These are phyloP conservation scores for Acanthamoeba royreba DNA, from an alignment of 208 protist species.

Conservation along the genomic window DNA sequence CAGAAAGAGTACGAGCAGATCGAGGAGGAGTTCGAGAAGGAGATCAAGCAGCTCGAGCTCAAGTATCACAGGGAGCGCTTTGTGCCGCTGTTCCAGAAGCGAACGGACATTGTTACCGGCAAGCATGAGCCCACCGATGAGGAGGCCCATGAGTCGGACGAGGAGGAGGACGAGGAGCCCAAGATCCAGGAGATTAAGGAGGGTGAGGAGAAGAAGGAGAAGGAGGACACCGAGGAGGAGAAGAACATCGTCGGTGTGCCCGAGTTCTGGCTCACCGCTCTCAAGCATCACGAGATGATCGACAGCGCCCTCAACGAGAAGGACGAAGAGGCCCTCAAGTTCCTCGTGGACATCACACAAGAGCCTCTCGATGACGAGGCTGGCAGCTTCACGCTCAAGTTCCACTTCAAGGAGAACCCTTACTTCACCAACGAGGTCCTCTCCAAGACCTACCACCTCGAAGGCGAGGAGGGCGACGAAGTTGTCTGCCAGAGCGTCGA, in stretches of 20 bases:
- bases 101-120: neutral
- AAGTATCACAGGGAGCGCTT: conserved; percentile 18
- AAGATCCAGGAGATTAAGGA: neutral
- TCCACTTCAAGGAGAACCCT: conserved; percentile 60
- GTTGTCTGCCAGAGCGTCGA: conserved; percentile 44
- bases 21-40: conserved; percentile 38
- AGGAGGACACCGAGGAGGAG: neutral
- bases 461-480: neutral
- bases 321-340: conserved; percentile 30
- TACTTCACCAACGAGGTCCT: conserved; percentile 61
- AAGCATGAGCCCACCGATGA: conserved; percentile 35
- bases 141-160: neutral
- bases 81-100: conserved; percentile 21
- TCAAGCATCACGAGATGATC: conserved; percentile 38
- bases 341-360: conserved; percentile 39
- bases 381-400: conserved; percentile 55
- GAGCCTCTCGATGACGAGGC: neutral
- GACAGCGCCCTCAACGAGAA: conserved; percentile 18
- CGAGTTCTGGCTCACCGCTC: conserved; percentile 62
- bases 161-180: neutral
- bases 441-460: conserved; percentile 63
- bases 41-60: neutral
- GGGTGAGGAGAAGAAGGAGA: neutral
- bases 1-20: neutral
- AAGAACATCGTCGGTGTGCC: conserved; percentile 43